These are phyloP conservation scores for Trametes coccinea DNA, from an alignment of 768 basidiomycete genomes.

Conservation along the genomic window DNA sequence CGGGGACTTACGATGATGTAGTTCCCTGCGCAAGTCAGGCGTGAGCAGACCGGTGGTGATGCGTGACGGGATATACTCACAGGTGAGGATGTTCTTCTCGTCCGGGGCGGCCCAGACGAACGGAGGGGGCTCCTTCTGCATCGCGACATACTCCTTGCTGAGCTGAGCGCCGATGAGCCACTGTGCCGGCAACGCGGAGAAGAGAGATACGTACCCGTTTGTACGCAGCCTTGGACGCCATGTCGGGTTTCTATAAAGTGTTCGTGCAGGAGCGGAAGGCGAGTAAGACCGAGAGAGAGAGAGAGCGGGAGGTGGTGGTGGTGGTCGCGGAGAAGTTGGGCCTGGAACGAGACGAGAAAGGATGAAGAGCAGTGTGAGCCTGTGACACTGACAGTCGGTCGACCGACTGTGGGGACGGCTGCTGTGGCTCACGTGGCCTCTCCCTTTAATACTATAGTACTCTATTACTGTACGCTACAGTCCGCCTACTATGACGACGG, in stretches of 20 bases:
- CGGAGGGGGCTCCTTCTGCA: constrained; percentile 93
- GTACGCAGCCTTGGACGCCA: constrained; percentile 86
- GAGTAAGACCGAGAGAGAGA: neutral
- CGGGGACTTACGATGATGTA: constrained; percentile 75
- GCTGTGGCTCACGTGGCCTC: constrained; percentile 13
- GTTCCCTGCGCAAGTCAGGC: constrained; percentile 64
- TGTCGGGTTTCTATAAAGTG: constrained; percentile 31
- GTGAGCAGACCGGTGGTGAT: constrained; percentile 2
- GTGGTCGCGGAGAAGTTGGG: constrained; percentile 19
- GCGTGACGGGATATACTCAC: constrained; percentile 49
- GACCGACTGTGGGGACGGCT: too few species aligned
- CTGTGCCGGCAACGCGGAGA: neutral
- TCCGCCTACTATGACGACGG: too few species aligned
- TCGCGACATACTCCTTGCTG: constrained; percentile 84
- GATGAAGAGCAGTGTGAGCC: neutral
- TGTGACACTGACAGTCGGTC: too few species aligned
- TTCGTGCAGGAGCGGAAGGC: neutral
- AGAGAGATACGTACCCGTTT: constrained; percentile 59
- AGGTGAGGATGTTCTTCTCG: constrained; percentile 96
- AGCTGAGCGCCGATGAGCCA: constrained; percentile 46
- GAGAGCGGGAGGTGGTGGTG: constrained; percentile 16
- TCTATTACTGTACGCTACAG: too few species aligned
- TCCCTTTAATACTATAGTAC: neutral
- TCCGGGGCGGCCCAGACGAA: constrained; percentile 95
- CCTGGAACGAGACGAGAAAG: neutral